phyloP scores from a whole-genome alignment of 768 basidiomycete species.

The Rhizopogon salebrosus region DNA sequence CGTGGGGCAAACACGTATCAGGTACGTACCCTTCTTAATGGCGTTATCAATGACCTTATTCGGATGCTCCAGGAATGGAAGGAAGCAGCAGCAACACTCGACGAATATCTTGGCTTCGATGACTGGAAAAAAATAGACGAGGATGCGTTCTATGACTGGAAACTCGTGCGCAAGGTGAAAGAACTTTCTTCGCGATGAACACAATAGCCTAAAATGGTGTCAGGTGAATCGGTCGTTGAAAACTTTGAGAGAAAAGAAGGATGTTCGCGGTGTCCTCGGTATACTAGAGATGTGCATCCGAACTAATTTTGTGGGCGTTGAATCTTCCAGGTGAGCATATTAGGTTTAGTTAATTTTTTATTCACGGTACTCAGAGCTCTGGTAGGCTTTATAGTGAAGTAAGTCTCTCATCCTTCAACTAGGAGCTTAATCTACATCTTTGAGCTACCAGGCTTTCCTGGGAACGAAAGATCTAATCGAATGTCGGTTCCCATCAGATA shows the following conservation, averaged over 20 bases:
- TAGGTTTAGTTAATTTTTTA: background rate
- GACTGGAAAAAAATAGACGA: conserved; percentile 89
- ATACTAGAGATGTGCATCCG: conserved; percentile 89
- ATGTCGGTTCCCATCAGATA: conserved; percentile 37
- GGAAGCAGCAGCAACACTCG: conserved; percentile 68
- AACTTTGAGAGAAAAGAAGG: conserved; percentile 66
- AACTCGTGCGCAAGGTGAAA: conserved; percentile 68
- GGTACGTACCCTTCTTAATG: conserved; percentile 29
- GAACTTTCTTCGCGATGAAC: background rate
- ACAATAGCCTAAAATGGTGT: background rate
- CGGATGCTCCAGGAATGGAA: conserved; percentile 71
- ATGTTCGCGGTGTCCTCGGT: conserved; percentile 81
- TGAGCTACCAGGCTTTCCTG: conserved; percentile 66
- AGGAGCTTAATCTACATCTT: conserved; percentile 8
- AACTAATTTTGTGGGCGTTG: conserved; percentile 90
- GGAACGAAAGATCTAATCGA: conserved; percentile 91
- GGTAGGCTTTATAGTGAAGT: conserved; percentile 89
- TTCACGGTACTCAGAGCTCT: background rate
- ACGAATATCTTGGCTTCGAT: conserved; percentile 78
- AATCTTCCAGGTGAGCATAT: conserved; percentile 61
- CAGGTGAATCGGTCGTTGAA: conserved; percentile 73
- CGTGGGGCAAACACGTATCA: conserved; percentile 72
- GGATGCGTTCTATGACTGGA: conserved; percentile 90
- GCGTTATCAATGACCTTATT: background rate
- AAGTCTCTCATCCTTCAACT: conserved; percentile 8